phyloP scores from a whole-genome alignment of 2,329 filamentous ascomycete species.

The Trichoderma breve region DNA sequence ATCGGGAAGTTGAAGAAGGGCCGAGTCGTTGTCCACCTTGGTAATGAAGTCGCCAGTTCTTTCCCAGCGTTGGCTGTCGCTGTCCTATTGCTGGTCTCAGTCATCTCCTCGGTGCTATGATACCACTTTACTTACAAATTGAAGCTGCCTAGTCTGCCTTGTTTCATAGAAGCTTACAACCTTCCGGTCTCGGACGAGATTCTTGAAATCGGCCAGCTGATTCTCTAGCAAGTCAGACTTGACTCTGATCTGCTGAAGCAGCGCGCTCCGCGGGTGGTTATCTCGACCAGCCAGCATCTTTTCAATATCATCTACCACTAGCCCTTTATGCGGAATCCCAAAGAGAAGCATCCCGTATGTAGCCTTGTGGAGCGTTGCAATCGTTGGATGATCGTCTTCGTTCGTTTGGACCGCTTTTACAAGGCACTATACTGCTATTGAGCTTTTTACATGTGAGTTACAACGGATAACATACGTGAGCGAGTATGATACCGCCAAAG shows the following conservation, averaged over 20 bases:
- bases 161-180: not conserved
- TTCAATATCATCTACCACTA: not conserved
- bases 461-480: not conserved
- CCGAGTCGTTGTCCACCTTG: not conserved
- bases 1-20: not conserved
- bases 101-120: not conserved
- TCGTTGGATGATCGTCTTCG: not conserved
- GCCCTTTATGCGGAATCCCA: not conserved
- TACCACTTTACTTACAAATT: not conserved
- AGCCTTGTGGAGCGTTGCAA: not conserved
- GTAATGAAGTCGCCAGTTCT: not conserved
- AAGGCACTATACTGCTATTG: not conserved
- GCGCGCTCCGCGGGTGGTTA: not conserved
- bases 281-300: not conserved
- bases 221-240: not conserved
- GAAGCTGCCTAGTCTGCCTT: not conserved
- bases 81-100: not conserved
- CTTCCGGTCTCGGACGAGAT: not conserved
- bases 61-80: not conserved
- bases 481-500: not conserved
- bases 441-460: not conserved
- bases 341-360: not conserved
- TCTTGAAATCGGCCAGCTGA: not conserved
- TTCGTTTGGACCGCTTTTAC: not conserved
- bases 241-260: not conserved